A percentile compares a stretch with the other conserved stretches of the same genome.
phyloP scores from a whole-genome alignment of 179 eudicot genomes.

The Monotropa hypopitys region DNA sequence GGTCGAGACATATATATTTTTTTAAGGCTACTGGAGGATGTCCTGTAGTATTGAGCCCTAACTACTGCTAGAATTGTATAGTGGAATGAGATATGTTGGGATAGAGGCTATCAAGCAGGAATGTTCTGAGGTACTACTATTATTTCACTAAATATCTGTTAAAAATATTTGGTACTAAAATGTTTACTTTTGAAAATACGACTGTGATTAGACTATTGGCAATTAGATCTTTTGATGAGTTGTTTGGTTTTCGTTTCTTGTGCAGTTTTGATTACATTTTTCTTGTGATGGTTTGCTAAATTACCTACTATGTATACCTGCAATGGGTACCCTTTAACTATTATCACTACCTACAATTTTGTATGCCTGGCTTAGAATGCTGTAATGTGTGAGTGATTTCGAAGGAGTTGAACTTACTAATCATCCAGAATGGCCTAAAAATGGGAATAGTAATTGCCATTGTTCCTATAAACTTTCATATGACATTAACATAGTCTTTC shows the following conservation, averaged over 20 bases:
- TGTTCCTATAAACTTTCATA: not conserved
- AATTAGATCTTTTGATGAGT: not conserved
- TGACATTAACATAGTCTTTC: not conserved
- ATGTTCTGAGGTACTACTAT: slow-evolving; percentile 57
- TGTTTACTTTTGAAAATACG: not conserved
- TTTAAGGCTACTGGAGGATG: slow-evolving; percentile 75
- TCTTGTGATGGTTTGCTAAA: not conserved
- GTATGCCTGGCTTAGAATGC: not conserved
- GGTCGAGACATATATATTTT: too few species aligned
- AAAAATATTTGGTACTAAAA: not conserved
- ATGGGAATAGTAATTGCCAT: not conserved
- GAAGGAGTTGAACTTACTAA: not conserved
- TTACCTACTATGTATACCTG: not conserved
- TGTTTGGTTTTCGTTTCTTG: not conserved
- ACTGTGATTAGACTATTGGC: not conserved
- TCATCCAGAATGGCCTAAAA: slow-evolving; percentile 3
- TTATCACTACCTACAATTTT: not conserved
- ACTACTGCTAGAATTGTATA: slow-evolving; percentile 87
- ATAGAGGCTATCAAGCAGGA: slow-evolving; percentile 90
- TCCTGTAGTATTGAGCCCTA: slow-evolving; percentile 73
- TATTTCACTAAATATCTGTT: not conserved
- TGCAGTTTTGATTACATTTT: not conserved
- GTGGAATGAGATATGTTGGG: slow-evolving; percentile 93
- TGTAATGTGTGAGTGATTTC: not conserved
- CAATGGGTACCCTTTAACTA: not conserved